Conservation (phyloP, 352 stramenopile genomes). For the Pythium aquatile region DNA sequence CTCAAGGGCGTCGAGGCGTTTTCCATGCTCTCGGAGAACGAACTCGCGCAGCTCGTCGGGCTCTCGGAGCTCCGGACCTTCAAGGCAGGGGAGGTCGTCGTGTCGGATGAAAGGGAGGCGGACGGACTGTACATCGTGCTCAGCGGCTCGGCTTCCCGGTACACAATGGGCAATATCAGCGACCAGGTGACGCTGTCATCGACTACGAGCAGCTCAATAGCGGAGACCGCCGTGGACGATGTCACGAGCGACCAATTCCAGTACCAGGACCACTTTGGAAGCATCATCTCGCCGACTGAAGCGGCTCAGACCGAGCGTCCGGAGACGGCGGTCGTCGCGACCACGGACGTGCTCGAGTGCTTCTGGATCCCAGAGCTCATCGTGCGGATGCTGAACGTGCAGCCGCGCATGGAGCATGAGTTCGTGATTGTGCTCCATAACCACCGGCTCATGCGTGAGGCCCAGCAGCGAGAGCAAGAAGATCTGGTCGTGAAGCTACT, state of each 20-base stretch:
- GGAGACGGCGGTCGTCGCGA: constrained; percentile 36
- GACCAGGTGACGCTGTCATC: constrained; percentile 1
- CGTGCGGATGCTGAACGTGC: constrained; percentile 60
- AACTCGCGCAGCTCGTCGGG: constrained; percentile 49
- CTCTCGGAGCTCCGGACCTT: constrained; percentile 44
- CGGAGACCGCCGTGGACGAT: constrained; percentile 17
- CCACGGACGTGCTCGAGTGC: constrained; percentile 43
- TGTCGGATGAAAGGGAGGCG: constrained; percentile 42
- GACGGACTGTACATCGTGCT: constrained; percentile 62
- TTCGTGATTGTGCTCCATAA: constrained; percentile 58
- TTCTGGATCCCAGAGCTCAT: constrained; percentile 54
- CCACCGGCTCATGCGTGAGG: constrained; percentile 23
- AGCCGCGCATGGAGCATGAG: constrained; percentile 56
- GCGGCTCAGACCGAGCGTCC: constrained; percentile 26
- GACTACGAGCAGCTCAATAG: not conserved
- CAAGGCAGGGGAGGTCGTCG: constrained; percentile 38
- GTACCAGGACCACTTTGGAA: constrained; percentile 64
- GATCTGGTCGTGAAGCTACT: constrained; percentile 41
- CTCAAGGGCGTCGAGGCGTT: constrained; percentile 53
- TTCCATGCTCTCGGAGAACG: constrained; percentile 51
- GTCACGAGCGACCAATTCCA: constrained; percentile 32
- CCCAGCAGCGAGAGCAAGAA: constrained; percentile 34
- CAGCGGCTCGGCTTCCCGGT: constrained; percentile 37
- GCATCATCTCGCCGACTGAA: constrained; percentile 39
- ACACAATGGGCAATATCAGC: constrained; percentile 12